Base-by-base conservation (phyloP, 495 filamentous ascomycete genomes). In the Daldinia grandis region DNA sequence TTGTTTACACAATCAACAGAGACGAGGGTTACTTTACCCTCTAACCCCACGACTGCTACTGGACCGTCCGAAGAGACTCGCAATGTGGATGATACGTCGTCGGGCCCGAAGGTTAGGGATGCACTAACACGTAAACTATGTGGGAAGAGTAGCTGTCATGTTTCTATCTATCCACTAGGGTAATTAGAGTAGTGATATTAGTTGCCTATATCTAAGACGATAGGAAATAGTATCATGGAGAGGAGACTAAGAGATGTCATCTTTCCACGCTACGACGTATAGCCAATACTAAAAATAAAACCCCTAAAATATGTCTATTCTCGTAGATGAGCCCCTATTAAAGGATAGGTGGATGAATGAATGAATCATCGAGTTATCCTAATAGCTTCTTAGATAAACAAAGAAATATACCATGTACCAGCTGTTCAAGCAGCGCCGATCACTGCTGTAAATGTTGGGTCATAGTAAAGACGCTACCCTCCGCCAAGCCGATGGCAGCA, bases 401-500 rank as follows among this genome's bases (percentile, higher is more conserved):
- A 30, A 53, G 4, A 24, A 53, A 53, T 30, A 49, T 49, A 47
- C 42, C 6, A 27, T 30, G 21, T 4, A 33, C 51, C 51, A 31
- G 5, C 28, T 53, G 5, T 56, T n/a, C 4, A 56, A 14, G 30
- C 25, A 27, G 17, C 30, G 30, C 37, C 30, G 30, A 56, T 56
- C 53, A 30, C 6, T 56, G 30, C 53, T 56, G 4, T 28, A 56
- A 55, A 56, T 56, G 10, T 15, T 4, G 37, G 5, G 6, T 30
- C 5, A 56, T 33, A 56, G 28, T 30, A 30, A 30, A 35, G 28
- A 56, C 50, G 53, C 53, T 35, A 56, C 6, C 21, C 5, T 9
- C 17, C 10, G 54, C 63, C 54, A 63, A 64, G 59, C 53, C 59
- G 50, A 60, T 64, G 64, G 28, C 38, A 64, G 25, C 38, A 33